These are phyloP conservation scores for Leccinum subgranulosum DNA, from an alignment of 768 basidiomycete genomes.

Conservation along the genomic window DNA sequence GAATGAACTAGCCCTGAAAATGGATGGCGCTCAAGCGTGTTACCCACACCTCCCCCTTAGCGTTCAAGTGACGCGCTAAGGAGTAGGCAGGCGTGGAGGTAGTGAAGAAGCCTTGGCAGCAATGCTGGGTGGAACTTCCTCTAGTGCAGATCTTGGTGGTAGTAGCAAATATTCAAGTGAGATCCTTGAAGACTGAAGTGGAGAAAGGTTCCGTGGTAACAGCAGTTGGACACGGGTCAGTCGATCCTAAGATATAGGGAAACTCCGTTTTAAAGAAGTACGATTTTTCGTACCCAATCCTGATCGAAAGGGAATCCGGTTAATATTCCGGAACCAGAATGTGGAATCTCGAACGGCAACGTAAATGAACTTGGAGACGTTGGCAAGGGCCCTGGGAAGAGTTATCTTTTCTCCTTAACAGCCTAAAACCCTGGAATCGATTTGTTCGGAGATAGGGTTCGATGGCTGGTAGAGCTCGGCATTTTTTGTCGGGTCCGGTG, in stretches of 20 bases:
- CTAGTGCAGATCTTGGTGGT: conserved; percentile 87
- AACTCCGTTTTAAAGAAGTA: conserved; percentile 66
- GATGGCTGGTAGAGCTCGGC: conserved; percentile 70
- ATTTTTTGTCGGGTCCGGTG: conserved; percentile 66
- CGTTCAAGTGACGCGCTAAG: conserved; percentile 67
- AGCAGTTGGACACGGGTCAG: conserved; percentile 85
- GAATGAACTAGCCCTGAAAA: conserved; percentile 91
- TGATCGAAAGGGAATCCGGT: no score
- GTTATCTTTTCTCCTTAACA: no score
- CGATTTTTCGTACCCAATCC: conserved; percentile 50
- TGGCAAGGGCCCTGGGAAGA: no score
- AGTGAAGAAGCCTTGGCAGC: conserved; percentile 77
- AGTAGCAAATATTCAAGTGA: conserved; percentile 88
- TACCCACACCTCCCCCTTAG: conserved; percentile 82
- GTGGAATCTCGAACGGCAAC: no score
- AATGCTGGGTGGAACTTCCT: conserved; percentile 72
- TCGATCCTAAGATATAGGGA: conserved; percentile 80
- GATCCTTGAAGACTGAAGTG: conserved; percentile 86
- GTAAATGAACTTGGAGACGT: no score
- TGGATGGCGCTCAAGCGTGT: conserved; percentile 86
- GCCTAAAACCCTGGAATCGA: no score
- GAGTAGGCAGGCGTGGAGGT: conserved; percentile 80
- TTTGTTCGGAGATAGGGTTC: conserved; percentile 42
- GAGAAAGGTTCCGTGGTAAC: conserved; percentile 87
- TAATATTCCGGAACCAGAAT: no score